A percentile compares a stretch with the other conserved stretches of the same genome.
phyloP scores from a whole-genome alignment of 768 basidiomycete genomes.

The Coprinopsis strossmayeri region DNA sequence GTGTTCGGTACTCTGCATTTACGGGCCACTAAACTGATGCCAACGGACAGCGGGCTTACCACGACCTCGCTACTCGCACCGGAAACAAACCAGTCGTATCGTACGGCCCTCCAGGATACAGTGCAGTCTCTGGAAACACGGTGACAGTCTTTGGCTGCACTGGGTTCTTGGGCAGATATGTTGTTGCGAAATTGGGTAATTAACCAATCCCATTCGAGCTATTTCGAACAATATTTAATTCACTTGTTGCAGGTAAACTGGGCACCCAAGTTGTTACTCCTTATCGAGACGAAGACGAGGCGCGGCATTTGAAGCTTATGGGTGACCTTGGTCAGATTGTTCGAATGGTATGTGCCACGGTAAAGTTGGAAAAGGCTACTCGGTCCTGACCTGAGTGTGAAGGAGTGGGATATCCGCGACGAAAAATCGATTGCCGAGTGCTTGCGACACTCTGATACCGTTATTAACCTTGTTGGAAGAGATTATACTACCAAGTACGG shows the following conservation, averaged over 20 bases:
- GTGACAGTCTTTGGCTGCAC: slow-evolving; percentile 98
- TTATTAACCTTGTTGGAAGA: slow-evolving; percentile 92
- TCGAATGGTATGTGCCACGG: slow-evolving; percentile 67
- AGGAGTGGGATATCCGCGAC: slow-evolving; percentile 97
- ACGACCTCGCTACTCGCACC: slow-evolving; percentile 63
- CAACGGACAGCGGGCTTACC: slow-evolving; percentile 55
- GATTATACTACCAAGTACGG: slow-evolving; percentile 93
- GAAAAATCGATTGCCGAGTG: slow-evolving; percentile 91
- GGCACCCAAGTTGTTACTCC: slow-evolving; percentile 94
- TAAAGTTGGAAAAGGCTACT: background rate
- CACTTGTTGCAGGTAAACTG: slow-evolving; percentile 56
- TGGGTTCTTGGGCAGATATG: slow-evolving; percentile 90
- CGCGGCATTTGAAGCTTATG: slow-evolving; percentile 83
- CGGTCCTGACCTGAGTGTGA: slow-evolving; percentile 10
- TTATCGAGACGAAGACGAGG: slow-evolving; percentile 92
- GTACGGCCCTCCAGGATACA: slow-evolving; percentile 76
- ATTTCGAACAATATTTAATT: slow-evolving; percentile 7
- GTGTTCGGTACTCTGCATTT: background rate
- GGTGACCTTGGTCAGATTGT: slow-evolving; percentile 97
- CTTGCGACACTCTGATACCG: slow-evolving; percentile 89
- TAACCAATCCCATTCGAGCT: slow-evolving; percentile 5
- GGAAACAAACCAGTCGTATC: slow-evolving; percentile 61
- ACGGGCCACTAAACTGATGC: slow-evolving; percentile 2
- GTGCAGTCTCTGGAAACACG: slow-evolving; percentile 82
- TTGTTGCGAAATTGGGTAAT: slow-evolving; percentile 88